Conservation (phyloP, 1,284 basidiomycete genomes). For the Malassezia equina region DNA sequence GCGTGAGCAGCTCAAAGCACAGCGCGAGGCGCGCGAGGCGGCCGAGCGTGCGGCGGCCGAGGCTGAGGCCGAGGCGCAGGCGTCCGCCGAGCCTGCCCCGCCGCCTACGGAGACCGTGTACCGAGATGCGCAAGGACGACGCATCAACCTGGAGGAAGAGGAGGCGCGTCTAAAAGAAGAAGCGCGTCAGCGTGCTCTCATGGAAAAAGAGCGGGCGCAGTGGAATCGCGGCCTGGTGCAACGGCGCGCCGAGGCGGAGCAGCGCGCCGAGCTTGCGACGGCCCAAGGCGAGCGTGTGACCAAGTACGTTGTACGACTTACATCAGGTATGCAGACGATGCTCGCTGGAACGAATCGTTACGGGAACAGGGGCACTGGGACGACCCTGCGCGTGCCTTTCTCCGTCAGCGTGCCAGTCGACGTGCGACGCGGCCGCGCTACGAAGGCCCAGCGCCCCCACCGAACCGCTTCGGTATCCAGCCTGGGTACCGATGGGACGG, state of each 20-base stretch:
- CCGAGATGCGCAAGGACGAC: conserved; percentile 75
- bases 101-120: conserved; percentile 72
- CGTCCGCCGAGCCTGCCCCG: conserved; percentile 54
- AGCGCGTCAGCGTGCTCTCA: conserved; percentile 36
- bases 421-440: conserved; percentile 65
- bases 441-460: conserved; percentile 71
- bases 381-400: conserved; percentile 84
- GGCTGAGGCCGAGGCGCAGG: conserved; percentile 45
- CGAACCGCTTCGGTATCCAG: conserved; percentile 86
- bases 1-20: conserved; percentile 13
- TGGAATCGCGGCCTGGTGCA: conserved; percentile 78
- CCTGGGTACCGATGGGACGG: conserved; percentile 91
- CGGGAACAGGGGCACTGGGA: conserved; percentile 76
- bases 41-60: conserved; percentile 49
- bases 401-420: conserved; percentile 52
- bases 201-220: conserved; percentile 78
- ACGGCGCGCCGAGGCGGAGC: conserved; percentile 62
- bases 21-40: conserved; percentile 16
- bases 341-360: conserved; percentile 69
- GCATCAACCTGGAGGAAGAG: conserved; percentile 74
- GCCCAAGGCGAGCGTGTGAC: conserved; percentile 3
- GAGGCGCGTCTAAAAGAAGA: conserved; percentile 58
- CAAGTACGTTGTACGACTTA: not conserved
- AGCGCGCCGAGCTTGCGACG: conserved; percentile 10
- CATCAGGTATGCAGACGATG: conserved; percentile 64